A percentile compares a stretch with the other conserved stretches of the same genome.
Conservation (phyloP, 305 asterid genomes). For the Stenogyne calaminthoides region DNA sequence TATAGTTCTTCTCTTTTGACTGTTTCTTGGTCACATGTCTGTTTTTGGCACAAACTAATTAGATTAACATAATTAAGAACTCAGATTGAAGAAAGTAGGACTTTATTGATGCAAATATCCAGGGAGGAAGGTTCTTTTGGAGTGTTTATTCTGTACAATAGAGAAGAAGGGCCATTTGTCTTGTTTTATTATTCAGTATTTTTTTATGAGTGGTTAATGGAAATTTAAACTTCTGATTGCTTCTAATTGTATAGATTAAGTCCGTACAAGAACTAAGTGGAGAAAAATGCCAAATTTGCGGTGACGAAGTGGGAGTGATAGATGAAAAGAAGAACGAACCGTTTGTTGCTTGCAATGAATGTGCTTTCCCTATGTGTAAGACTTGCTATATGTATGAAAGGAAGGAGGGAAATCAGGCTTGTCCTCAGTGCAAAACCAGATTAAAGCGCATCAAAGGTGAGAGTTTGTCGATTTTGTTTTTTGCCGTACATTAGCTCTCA, state of each 20-base stretch:
- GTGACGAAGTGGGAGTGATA: constrained; percentile 75
- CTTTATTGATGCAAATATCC: neutral
- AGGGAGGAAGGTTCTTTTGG: constrained; percentile 1
- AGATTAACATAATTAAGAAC: neutral
- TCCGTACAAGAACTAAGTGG: constrained; percentile 79
- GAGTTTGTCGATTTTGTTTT: neutral
- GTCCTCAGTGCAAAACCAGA: constrained; percentile 93
- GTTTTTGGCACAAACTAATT: neutral
- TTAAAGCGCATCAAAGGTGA: constrained; percentile 83
- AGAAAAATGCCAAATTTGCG: constrained; percentile 78
- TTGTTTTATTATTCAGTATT: neutral
- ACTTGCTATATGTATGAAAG: constrained; percentile 87
- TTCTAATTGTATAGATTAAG: constrained; percentile 52
- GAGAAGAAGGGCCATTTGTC: neutral
- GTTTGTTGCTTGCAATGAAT: constrained; percentile 95
- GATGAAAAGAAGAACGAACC: constrained; percentile 50
- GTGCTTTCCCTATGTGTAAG: constrained; percentile 88
- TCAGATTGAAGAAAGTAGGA: neutral
- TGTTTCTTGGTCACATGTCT: neutral
- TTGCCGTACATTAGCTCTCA: no score
- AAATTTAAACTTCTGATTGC: neutral
- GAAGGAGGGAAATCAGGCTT: constrained; percentile 74
- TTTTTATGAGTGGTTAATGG: constrained; percentile 9
- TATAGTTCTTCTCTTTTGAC: neutral
- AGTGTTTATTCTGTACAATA: neutral